phyloP scores from a whole-genome alignment of 2,329 filamentous ascomycete species.

The Aspergillus costaricaensis region DNA sequence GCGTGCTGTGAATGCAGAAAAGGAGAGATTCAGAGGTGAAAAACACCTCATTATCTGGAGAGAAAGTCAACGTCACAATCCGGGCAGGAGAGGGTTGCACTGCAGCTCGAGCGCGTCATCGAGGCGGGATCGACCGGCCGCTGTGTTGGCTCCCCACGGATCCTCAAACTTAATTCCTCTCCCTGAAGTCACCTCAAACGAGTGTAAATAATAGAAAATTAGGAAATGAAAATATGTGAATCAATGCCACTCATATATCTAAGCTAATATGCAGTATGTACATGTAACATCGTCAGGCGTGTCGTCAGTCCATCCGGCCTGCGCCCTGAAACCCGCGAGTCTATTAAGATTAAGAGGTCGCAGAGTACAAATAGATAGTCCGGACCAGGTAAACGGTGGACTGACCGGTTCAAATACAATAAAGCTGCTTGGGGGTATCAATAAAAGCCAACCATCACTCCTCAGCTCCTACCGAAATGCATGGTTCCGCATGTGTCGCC shows the following conservation, averaged over 20 bases:
- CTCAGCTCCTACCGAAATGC: conserved; percentile 30
- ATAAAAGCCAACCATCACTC: conserved; percentile 12
- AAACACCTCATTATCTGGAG: too few relatives aligned
- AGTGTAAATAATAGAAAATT: too few relatives aligned
- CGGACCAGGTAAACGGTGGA: not conserved
- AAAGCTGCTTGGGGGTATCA: conserved; percentile 17
- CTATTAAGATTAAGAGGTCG: not conserved
- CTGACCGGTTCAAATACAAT: not conserved
- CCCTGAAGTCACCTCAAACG: not conserved
- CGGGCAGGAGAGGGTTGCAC: not conserved
- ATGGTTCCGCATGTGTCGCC: conserved; percentile 39
- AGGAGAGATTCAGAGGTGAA: not conserved
- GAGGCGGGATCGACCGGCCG: not conserved
- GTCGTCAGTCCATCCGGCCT: not conserved
- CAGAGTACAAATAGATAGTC: not conserved
- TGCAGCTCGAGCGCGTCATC: not conserved
- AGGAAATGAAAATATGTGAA: too few relatives aligned
- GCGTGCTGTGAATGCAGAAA: not conserved
- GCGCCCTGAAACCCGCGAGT: not conserved
- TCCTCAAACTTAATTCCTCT: not conserved
- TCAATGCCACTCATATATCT: not conserved
- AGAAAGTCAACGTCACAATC: too few relatives aligned
- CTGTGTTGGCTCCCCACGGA: not conserved
- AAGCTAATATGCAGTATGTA: not conserved
- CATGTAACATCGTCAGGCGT: not conserved